Evolutionary conservation across 2,329 filamentous ascomycete species (phyloP).

Genomic region (Arachnomyces sp.): DNA sequence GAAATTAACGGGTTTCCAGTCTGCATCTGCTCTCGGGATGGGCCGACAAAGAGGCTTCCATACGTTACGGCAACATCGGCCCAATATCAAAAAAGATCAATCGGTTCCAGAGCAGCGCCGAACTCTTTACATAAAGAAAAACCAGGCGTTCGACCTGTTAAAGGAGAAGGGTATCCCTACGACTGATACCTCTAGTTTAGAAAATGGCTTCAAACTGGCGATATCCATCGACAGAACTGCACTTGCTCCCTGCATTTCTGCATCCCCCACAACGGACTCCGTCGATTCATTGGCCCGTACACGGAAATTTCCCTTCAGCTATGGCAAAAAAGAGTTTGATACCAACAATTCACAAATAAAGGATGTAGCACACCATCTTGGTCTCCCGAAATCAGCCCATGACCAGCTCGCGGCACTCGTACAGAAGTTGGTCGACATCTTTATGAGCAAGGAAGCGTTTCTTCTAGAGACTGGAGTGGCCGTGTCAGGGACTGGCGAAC

Average conservation of each 20-base stretch:
- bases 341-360: conserved; percentile 36
- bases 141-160: conserved; percentile 51
- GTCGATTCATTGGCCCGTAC: conserved; percentile 37
- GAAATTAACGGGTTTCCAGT: conserved; percentile 12
- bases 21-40: conserved; percentile 13
- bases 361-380: conserved; percentile 41
- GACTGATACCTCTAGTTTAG: conserved; percentile 27
- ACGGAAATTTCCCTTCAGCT: conserved; percentile 56
- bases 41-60: conserved; percentile 45
- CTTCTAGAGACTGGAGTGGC: conserved; percentile 48
- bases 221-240: conserved; percentile 59
- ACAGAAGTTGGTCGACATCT: conserved; percentile 50
- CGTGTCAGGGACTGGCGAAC: conserved; percentile 29
- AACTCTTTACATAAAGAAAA: conserved; percentile 48
- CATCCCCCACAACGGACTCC: conserved; percentile 45
- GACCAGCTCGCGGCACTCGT: conserved; percentile 45
- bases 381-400: conserved; percentile 42
- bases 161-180: conserved; percentile 43
- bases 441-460: conserved; percentile 59
- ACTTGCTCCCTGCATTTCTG: conserved; percentile 57
- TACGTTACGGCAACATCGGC: conserved; percentile 32
- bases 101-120: conserved; percentile 35
- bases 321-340: conserved; percentile 41
- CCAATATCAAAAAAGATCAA: not conserved
- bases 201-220: conserved; percentile 47